These are phyloP conservation scores for Ophiostoma sp. DNA, from an alignment of 2,329 filamentous ascomycete genomes.

Conservation along the genomic window DNA sequence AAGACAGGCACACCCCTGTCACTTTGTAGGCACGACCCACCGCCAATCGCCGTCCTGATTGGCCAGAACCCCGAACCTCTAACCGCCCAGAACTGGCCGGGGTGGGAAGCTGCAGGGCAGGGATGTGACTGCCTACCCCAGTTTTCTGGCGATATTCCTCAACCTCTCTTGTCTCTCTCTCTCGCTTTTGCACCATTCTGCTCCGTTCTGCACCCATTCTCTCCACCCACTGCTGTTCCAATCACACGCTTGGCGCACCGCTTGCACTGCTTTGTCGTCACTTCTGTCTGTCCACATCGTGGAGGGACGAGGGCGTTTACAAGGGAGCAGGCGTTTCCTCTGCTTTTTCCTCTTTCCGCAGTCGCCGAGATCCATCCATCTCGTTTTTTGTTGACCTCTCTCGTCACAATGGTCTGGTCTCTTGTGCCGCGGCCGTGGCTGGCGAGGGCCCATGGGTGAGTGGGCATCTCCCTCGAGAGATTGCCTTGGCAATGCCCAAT, in stretches of 20 bases:
- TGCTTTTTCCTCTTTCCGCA: neutral
- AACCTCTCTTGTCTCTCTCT: neutral
- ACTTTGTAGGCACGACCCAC: constrained; percentile 3
- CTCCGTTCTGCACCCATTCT: neutral
- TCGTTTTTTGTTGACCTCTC: neutral
- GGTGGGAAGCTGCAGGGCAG: constrained; percentile 12
- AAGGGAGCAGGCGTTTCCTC: neutral
- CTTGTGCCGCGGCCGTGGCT: neutral
- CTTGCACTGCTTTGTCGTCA: neutral
- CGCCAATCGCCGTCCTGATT: neutral
- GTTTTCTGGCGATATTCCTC: constrained; percentile 1
- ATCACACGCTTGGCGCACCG: constrained; percentile 12
- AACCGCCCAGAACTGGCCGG: constrained; percentile 17
- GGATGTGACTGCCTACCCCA: constrained; percentile 8
- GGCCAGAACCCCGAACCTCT: constrained; percentile 11
- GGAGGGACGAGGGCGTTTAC: neutral
- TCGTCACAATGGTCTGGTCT: constrained; percentile 4
- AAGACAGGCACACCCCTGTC: constrained; percentile 6
- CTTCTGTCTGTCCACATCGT: neutral
- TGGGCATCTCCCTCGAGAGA: neutral
- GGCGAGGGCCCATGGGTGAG: neutral
- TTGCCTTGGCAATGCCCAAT: constrained; percentile 16
- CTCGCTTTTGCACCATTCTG: neutral
- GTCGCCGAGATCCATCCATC: neutral
- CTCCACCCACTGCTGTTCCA: constrained; percentile 1